These are phyloP conservation scores for Colletotrichum zoysiae DNA, from an alignment of 2,329 filamentous ascomycete genomes.

Conservation along the genomic window DNA sequence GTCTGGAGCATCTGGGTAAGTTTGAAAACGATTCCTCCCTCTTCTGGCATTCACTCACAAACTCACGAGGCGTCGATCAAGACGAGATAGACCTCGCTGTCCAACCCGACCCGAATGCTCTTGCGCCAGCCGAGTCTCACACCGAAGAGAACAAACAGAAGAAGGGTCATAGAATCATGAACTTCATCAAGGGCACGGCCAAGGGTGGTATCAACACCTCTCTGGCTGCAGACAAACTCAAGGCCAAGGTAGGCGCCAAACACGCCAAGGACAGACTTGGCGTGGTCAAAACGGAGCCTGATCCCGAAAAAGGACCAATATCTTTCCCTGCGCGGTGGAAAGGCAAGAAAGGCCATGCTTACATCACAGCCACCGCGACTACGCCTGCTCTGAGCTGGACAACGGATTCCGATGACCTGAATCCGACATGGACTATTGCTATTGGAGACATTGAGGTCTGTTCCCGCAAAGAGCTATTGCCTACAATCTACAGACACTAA, in stretches of 20 bases:
- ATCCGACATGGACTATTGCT: slow-evolving; percentile 77
- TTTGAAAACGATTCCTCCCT: not conserved
- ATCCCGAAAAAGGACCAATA: slow-evolving; percentile 72
- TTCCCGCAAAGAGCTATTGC: rapidly evolving
- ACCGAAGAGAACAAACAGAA: slow-evolving; percentile 60
- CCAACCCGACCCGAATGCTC: slow-evolving; percentile 57
- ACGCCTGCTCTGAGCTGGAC: slow-evolving; percentile 77
- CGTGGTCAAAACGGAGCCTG: slow-evolving; percentile 64
- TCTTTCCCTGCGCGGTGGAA: slow-evolving; percentile 80
- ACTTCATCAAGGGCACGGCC: slow-evolving; percentile 76
- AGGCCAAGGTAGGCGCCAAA: slow-evolving; percentile 71
- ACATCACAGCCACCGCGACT: slow-evolving; percentile 75
- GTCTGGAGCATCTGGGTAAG: slow-evolving; percentile 53
- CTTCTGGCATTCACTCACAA: slow-evolving; percentile 41
- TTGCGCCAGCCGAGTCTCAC: slow-evolving; percentile 60
- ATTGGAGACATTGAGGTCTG: slow-evolving; percentile 72
- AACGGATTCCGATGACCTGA: slow-evolving; percentile 65
- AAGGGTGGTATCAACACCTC: slow-evolving; percentile 80
- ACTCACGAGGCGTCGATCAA: slow-evolving; percentile 62
- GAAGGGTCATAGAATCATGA: slow-evolving; percentile 64
- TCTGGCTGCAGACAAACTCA: slow-evolving; percentile 77
- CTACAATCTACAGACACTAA: not conserved
- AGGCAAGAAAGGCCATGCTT: slow-evolving; percentile 79
- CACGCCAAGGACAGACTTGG: slow-evolving; percentile 79
- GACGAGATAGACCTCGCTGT: slow-evolving; percentile 76